phyloP scores from a whole-genome alignment of 2,329 filamentous ascomycete genomes.

The Ophiostoma sp. region DNA sequence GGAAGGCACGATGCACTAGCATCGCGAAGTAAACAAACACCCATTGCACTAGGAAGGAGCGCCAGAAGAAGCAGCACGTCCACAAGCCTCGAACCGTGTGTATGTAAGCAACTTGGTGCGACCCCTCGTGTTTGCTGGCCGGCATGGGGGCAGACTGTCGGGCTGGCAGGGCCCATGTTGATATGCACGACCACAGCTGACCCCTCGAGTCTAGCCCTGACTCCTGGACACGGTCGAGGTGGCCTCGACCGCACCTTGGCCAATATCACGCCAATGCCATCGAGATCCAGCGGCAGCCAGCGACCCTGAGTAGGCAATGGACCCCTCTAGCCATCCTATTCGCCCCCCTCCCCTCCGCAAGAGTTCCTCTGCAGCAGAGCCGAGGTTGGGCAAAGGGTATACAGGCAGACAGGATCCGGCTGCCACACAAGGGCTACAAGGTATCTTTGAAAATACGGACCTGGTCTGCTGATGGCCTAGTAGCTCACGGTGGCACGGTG shows the following conservation, averaged over 20 bases:
- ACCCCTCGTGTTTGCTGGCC: neutral
- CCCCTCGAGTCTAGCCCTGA: no score
- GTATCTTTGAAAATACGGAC: neutral
- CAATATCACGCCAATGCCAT: neutral
- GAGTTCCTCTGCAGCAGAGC: neutral
- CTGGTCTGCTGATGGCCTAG: neutral
- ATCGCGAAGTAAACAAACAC: neutral
- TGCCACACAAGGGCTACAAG: neutral
- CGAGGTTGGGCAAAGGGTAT: neutral
- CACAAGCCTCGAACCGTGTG: neutral
- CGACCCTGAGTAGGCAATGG: neutral
- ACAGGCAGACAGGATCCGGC: neutral
- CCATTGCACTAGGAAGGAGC: neutral
- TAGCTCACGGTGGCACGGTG: no score
- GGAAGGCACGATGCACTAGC: conserved; percentile 13
- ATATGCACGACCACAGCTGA: neutral
- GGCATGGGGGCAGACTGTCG: neutral
- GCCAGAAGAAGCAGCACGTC: neutral
- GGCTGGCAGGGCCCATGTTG: neutral
- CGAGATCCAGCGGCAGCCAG: neutral
- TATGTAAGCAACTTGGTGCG: neutral
- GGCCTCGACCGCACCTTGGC: no score
- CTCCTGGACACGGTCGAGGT: no score
- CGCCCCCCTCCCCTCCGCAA: neutral
- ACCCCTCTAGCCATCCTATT: neutral